Evolutionary conservation across 164 flowering plant species (phyloP), one percentile per base, ranked within the genome.

Genomic region (Annona cherimola): DNA sequence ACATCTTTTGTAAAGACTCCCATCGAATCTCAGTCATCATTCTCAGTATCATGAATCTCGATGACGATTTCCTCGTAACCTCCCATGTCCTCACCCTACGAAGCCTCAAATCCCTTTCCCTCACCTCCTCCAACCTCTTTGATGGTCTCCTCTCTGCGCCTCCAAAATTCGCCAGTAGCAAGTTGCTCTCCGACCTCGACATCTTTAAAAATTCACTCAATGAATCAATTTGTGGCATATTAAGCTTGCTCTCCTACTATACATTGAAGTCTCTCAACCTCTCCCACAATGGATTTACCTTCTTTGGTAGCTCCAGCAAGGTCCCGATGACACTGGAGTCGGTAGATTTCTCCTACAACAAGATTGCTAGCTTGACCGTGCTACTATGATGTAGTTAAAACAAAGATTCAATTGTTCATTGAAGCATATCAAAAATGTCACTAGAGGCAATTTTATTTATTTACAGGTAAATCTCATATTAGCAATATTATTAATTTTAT

Each of bases 131-230:
- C 1, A 86, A 86, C 61, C 54, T 93, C 40, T 78, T 84, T 8
- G 98, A 96, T 26, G 11, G 80, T 67, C 75, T 92, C 35, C 40
- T 83, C 8, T 82, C 5, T 44, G 83, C 18, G 69, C 65, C 45
- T 11, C 46, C 81, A 14, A 73, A 68, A 8, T 82, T 75, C 60
- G 59, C 60, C 44, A 91, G 97, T 67, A 66, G 87, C 44, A 39
- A 77, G 40, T 44, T 68, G 19, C 55, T 93, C 43, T 60, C 57
- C 43, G 65, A 69, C 66, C 35, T 93, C 68, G 96, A 95, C 87
- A 98, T 95, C 41, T 78, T 94, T 5, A 74, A 66, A 0, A 93
- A 93, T 75, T 12, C 57, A 18, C 57, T 95, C 20, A 79, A 86
- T 4, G 96, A 96, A 4, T 76, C 89, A 2, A 1, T 89, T 42